phyloP scores from a whole-genome alignment of 305 asterid species.

The Fraxinus baroniana region DNA sequence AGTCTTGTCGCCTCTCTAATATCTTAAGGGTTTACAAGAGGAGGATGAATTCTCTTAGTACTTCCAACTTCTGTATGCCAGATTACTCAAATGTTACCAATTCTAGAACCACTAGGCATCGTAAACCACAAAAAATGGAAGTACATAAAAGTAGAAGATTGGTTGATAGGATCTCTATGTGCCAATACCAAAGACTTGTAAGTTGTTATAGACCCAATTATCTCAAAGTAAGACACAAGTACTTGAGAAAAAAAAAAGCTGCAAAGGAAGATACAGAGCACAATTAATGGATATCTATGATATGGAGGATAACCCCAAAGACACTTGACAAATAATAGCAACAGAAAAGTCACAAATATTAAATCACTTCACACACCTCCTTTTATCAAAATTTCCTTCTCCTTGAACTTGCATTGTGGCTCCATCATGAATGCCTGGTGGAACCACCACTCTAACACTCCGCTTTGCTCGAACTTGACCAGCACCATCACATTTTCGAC shows the following conservation, averaged over 20 bases:
- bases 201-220: not conserved
- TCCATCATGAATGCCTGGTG: conserved; percentile 82
- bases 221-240: not conserved
- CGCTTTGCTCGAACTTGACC: conserved; percentile 67
- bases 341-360: conserved; percentile 6
- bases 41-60: not conserved
- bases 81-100: conserved; percentile 17
- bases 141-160: not conserved
- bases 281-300: not conserved
- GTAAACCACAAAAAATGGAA: not conserved
- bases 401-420: conserved; percentile 76
- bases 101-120: conserved; percentile 18
- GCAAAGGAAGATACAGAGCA: not conserved
- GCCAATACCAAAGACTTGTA: not conserved
- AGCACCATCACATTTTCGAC: conserved; percentile 69
- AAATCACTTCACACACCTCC: conserved; percentile 52
- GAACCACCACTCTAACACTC: conserved; percentile 66
- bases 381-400: conserved; percentile 81
- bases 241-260: not conserved
- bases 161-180: not conserved
- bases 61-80: conserved; percentile 10
- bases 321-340: not conserved
- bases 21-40: not conserved
- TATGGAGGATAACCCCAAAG: not conserved
- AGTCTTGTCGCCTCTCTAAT: not conserved